Evolutionary conservation across 257 asterid genomes (phyloP).

Genomic region (Plantago major): DNA sequence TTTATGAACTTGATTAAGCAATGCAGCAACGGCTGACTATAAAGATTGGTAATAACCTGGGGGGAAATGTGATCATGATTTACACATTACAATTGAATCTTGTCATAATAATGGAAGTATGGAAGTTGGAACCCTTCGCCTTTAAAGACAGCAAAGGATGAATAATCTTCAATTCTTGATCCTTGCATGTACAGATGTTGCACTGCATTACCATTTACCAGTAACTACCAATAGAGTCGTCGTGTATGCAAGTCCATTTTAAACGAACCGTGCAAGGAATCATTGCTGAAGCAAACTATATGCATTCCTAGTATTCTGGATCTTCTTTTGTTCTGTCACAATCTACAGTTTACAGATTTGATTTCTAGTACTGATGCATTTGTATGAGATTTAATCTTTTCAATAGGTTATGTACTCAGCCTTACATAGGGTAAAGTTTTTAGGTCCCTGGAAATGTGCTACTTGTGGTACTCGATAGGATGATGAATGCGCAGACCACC

Average conservation of each 20-base stretch:
- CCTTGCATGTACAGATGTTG: background rate
- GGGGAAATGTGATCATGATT: background rate
- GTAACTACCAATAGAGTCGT: background rate
- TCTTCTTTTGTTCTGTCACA: background rate
- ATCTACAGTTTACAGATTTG: conserved; percentile 3
- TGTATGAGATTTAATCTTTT: background rate
- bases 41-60: background rate
- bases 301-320: conserved; percentile 9
- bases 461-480: conserved; percentile 64
- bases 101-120: background rate
- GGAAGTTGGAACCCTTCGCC: background rate
- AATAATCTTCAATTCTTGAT: too few species aligned
- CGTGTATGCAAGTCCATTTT: background rate
- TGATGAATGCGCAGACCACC: conserved; percentile 92
- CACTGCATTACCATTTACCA: background rate
- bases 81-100: conserved; percentile 4
- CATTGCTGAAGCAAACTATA: conserved; percentile 8
- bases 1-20: too few species aligned
- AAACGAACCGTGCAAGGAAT: background rate
- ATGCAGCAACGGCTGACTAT: too few species aligned
- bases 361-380: background rate
- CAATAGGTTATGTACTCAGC: background rate
- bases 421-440: background rate
- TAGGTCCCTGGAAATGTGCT: conserved; percentile 55
- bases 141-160: background rate